A percentile compares a stretch with the other conserved stretches of the same genome.
phyloP scores from a whole-genome alignment of 2,329 filamentous ascomycete genomes.

The Penicillium hordei region DNA sequence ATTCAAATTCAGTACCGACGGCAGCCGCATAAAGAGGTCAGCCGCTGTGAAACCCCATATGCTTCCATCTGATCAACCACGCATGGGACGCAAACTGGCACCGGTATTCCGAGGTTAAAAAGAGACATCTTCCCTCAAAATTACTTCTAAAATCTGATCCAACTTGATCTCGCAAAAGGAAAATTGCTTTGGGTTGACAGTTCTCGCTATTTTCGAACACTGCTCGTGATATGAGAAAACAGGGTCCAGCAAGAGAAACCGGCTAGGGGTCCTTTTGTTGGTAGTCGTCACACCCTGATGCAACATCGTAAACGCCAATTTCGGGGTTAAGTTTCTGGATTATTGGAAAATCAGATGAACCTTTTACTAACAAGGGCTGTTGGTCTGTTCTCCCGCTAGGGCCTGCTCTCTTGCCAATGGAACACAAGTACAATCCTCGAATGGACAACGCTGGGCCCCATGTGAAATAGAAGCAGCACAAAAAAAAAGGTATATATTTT shows the following conservation, averaged over 20 bases:
- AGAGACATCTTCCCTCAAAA: slow-evolving; percentile 9
- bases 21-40: slow-evolving; percentile 37
- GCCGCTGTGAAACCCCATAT: slow-evolving; percentile 40
- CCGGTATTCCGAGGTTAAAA: slow-evolving; percentile 6
- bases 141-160: neutral
- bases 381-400: slow-evolving; percentile 9
- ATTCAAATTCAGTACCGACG: slow-evolving; percentile 33
- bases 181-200: neutral
- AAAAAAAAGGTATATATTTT: slow-evolving; percentile 9
- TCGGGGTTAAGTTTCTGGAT: slow-evolving; percentile 13
- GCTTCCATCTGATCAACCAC: slow-evolving; percentile 38
- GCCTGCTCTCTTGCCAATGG: slow-evolving; percentile 17
- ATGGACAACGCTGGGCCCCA: slow-evolving; percentile 20
- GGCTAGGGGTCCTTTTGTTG: slow-evolving; percentile 12
- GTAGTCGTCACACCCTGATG: slow-evolving; percentile 25
- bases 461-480: slow-evolving; percentile 29
- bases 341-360: slow-evolving; percentile 10
- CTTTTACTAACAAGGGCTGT: slow-evolving; percentile 12
- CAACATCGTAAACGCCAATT: slow-evolving; percentile 24
- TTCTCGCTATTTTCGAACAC: slow-evolving; percentile 15
- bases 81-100: slow-evolving; percentile 26
- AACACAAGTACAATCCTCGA: slow-evolving; percentile 6
- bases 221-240: slow-evolving; percentile 10
- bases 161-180: neutral
- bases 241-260: slow-evolving; percentile 6